These are phyloP conservation scores for Perkinsela sp. DNA, from an alignment of 208 protist species.

Conservation along the genomic window DNA sequence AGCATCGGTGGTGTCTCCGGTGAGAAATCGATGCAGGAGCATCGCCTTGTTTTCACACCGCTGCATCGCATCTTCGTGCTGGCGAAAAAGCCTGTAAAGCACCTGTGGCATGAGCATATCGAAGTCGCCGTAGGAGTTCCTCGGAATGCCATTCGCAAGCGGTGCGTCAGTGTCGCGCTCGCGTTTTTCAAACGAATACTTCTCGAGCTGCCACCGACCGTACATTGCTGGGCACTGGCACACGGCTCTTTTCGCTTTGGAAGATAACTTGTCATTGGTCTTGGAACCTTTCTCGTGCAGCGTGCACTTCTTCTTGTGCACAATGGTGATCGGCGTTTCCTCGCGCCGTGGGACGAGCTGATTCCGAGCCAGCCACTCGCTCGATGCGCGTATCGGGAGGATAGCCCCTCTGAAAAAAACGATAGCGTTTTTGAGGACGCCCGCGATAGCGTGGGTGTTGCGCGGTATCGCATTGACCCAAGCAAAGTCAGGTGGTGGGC, in stretches of 20 bases:
- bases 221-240: neutral
- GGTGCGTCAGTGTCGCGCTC: too few relatives aligned
- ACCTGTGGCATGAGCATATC: too few relatives aligned
- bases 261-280: too few relatives aligned
- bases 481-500: neutral
- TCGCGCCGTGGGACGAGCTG: neutral
- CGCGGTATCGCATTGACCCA: neutral
- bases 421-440: neutral
- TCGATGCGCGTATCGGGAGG: neutral
- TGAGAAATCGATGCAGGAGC: too few relatives aligned
- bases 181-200: neutral
- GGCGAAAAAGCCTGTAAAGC: too few relatives aligned
- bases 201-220: neutral
- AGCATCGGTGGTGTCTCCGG: too few relatives aligned
- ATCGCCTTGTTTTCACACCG: too few relatives aligned
- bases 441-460: neutral
- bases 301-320: neutral
- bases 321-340: neutral
- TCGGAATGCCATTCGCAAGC: too few relatives aligned
- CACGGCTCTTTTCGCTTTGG: too few relatives aligned
- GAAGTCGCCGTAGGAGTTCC: too few relatives aligned
- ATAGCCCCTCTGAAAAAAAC: neutral
- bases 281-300: too few relatives aligned
- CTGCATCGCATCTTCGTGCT: too few relatives aligned
- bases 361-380: neutral